phyloP scores from a whole-genome alignment of 2,329 filamentous ascomycete genomes.

The Colletotrichum coccodes region DNA sequence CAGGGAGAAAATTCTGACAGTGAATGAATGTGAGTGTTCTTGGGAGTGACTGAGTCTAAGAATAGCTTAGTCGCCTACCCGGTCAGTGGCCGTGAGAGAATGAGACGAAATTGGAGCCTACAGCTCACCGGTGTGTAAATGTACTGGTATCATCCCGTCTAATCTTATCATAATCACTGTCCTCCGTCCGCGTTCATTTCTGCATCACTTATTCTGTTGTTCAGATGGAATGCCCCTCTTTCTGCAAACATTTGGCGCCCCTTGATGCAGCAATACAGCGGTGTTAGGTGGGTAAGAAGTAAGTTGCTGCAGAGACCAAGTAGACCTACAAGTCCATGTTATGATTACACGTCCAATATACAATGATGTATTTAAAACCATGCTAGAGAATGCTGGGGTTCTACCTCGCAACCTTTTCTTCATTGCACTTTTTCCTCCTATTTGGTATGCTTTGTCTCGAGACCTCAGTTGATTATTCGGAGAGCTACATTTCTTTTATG shows the following conservation, averaged over 20 bases:
- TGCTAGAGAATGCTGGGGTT: background rate
- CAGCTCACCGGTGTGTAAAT: background rate
- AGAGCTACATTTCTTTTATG: background rate
- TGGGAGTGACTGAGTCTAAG: background rate
- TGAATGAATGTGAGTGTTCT: background rate
- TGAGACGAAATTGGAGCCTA: background rate
- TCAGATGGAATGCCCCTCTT: background rate
- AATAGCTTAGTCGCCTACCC: background rate
- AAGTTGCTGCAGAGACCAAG: background rate
- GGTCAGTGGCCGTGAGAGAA: background rate
- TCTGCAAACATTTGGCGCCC: background rate
- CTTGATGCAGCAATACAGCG: background rate
- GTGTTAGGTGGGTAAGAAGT: background rate
- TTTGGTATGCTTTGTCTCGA: background rate
- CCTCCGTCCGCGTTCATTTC: background rate
- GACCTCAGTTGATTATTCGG: background rate
- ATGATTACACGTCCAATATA: too few species aligned
- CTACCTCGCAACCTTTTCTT: conserved; percentile 3
- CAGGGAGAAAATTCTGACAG: background rate
- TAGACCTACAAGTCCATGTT: background rate
- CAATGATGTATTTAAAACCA: background rate
- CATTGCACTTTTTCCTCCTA: background rate
- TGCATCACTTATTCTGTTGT: background rate
- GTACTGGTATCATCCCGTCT: background rate
- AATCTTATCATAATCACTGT: background rate